These are phyloP conservation scores for Chiua virens DNA, from an alignment of 768 basidiomycete genomes.

Conservation along the genomic window DNA sequence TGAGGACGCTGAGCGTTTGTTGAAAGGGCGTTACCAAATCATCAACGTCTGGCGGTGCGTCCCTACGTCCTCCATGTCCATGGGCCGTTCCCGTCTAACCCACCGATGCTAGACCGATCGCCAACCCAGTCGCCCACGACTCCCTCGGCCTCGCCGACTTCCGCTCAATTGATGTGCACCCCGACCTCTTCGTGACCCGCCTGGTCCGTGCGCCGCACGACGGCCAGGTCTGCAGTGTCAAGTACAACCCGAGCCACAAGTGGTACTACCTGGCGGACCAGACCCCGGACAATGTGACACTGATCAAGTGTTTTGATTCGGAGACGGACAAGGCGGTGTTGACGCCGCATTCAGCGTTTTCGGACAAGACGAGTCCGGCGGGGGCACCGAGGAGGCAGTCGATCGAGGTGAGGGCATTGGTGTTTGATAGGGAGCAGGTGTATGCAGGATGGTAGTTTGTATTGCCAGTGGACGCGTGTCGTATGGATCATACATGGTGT, in stretches of 20 bases:
- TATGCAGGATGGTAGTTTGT: no score
- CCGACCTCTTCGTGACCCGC: conserved; percentile 35
- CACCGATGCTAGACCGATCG: conserved; percentile 29
- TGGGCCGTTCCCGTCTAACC: no score
- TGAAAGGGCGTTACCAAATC: conserved; percentile 39
- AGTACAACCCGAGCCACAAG: conserved; percentile 33
- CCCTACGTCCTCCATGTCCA: no score
- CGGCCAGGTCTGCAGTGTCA: conserved; percentile 30
- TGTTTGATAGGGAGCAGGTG: conserved; percentile 37
- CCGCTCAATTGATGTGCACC: conserved; percentile 31
- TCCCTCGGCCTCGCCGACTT: conserved; percentile 41
- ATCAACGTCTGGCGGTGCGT: conserved; percentile 43
- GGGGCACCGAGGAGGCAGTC: conserved; percentile 38
- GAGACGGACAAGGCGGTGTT: conserved; percentile 33
- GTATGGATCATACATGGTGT: no score
- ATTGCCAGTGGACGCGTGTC: no score
- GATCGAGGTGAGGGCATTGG: conserved; percentile 40
- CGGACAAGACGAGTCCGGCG: conserved; percentile 30
- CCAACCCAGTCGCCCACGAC: conserved; percentile 33
- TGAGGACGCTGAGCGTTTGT: conserved; percentile 39
- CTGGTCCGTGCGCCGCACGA: conserved; percentile 32
- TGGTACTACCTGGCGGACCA: conserved; percentile 41
- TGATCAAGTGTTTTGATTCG: conserved; percentile 46
- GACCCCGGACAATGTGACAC: conserved; percentile 38
- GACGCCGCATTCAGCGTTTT: conserved; percentile 41